These are phyloP conservation scores for Boeremia exigua DNA, from an alignment of 2,329 filamentous ascomycete species.

Conservation along the genomic window DNA sequence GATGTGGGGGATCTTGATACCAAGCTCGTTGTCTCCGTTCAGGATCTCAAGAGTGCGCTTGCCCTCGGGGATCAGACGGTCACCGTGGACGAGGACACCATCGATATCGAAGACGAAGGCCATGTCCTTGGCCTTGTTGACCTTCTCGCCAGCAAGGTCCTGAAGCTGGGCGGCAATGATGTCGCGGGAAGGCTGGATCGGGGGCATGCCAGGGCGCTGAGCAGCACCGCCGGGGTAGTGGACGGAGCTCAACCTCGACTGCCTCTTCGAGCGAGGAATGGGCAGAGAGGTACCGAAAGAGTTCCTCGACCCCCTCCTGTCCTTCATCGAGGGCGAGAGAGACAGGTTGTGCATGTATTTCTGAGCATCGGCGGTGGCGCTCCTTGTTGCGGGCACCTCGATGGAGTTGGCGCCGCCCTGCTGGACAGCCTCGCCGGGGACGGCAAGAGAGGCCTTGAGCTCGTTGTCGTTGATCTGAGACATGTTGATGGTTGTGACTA, in stretches of 20 bases:
- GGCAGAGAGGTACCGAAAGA: slow-evolving; percentile 76
- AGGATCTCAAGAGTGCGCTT: slow-evolving; percentile 71
- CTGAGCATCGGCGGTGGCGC: slow-evolving; percentile 70
- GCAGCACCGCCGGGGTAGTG: slow-evolving; percentile 56
- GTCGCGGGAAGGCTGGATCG: slow-evolving; percentile 67
- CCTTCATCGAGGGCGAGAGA: slow-evolving; percentile 69
- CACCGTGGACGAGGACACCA: slow-evolving; percentile 76
- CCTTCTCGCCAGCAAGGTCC: slow-evolving; percentile 69
- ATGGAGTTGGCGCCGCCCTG: slow-evolving; percentile 57
- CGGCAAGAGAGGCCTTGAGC: slow-evolving; percentile 48
- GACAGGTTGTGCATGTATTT: slow-evolving; percentile 77
- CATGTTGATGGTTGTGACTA: slow-evolving; percentile 51
- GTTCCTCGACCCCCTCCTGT: slow-evolving; percentile 73
- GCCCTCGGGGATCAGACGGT: slow-evolving; percentile 72
- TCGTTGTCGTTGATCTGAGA: slow-evolving; percentile 66
- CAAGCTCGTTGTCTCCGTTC: slow-evolving; percentile 77
- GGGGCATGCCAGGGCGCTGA: slow-evolving; percentile 63
- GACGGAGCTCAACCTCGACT: slow-evolving; percentile 70
- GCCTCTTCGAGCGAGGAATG: slow-evolving; percentile 73
- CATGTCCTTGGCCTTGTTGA: slow-evolving; percentile 76
- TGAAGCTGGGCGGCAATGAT: slow-evolving; percentile 75
- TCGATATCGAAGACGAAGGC: slow-evolving; percentile 81
- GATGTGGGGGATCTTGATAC: slow-evolving; percentile 78
- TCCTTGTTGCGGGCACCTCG: slow-evolving; percentile 73
- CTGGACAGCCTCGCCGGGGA: slow-evolving; percentile 34